Evolutionary conservation across 2,329 filamentous ascomycete genomes (phyloP), one percentile per base, ranked within the genome.

Genomic region (Polychaeton citri): DNA sequence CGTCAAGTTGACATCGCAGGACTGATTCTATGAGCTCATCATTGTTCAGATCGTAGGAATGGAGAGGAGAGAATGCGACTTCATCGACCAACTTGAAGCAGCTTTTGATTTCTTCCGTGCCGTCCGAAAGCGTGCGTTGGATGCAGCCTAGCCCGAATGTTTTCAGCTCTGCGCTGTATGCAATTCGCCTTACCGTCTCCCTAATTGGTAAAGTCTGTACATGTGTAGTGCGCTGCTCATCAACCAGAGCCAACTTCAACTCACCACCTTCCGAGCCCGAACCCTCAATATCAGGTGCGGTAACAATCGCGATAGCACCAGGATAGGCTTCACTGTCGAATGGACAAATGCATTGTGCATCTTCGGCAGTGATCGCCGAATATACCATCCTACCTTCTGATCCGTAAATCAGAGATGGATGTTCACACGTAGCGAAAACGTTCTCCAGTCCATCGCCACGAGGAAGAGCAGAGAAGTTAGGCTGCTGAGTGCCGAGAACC

Each of bases 81-180:
- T 96, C 90, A 49, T 98, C 88, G 1, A 92, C 86, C 1, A 98
- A 71, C 49, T 80, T 80, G 52, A 98, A 82, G n/a, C 78, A 77
- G 49, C 82, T 88, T 7, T 74, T 72, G 9, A 94, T 70, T 3
- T 78, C 60, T 57, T 98, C 90, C 44, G 76, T 76, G 10, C 81
- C 81, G 6, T 74, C 63, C 8, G 70, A 61, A 1, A 95, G 60
- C 35, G 80, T 75, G 12, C 86, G 75, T 43, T 78, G 77, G 40
- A 96, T 82, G 19, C 83, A 90, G 2, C 87, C 88, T 3, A 96
- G 69, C 1, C 81, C 88, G 54, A 96, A 96, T 0, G 80, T 79
- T 52, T 81, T 81, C 36, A 90, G 72, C 1, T 67, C 70, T 1
- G 80, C 69, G 1, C 85, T 90, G 56, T 96, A 95, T 3, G 86